Evolutionary conservation across 805 yeast genomes (phyloP), one percentile per base, ranked within the genome.

Genomic region (Spathaspora sp.): DNA sequence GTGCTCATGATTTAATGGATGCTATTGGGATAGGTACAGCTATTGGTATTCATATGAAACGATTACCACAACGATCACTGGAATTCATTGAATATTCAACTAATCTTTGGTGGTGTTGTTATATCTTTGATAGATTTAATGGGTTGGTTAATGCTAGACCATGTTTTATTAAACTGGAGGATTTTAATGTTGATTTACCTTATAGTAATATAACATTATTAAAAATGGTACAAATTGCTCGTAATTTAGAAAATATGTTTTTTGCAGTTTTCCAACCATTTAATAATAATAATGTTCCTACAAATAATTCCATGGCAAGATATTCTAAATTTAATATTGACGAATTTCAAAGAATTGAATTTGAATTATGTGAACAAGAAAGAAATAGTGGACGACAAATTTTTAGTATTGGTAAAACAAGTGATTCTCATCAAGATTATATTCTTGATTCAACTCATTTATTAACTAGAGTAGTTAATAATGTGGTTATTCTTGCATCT

Each of bases 81-180:
- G 56, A 56, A 32, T 42, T 52, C 11, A 52, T 50, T 4, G 52
- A 50, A 3, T 65, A 66, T 45, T 54, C 63, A 16, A 57, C 63
- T 14, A 58, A 63, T 42, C 52, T 70, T 17, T 70, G 73, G 71
- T 70, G 74, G 74, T 55, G 62, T 44, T 59, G 69, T 44, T 69
- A 59, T 49, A 52, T 69, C 2, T 52, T 70, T 44, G 76, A 70
- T 53, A 52, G 72, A 19, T 63, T 68, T 54, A 69, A 62, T 52
- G 71, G 66, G 7, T 50, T 67, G 16, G 57, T 63, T 11, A 66
- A 64, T 53, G 54, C 63, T 20, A 51, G 72, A 20, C 59, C 63
- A 2, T 53, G 67, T 31, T 63, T 68, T 49, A 63, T 70, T 42
- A 58, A 61, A 45, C 57, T 56, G 26, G 68, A 63, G 19, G 76